These are phyloP conservation scores for Chloris gayana DNA, from an alignment of 176 grass and related monocot species.

Conservation along the genomic window DNA sequence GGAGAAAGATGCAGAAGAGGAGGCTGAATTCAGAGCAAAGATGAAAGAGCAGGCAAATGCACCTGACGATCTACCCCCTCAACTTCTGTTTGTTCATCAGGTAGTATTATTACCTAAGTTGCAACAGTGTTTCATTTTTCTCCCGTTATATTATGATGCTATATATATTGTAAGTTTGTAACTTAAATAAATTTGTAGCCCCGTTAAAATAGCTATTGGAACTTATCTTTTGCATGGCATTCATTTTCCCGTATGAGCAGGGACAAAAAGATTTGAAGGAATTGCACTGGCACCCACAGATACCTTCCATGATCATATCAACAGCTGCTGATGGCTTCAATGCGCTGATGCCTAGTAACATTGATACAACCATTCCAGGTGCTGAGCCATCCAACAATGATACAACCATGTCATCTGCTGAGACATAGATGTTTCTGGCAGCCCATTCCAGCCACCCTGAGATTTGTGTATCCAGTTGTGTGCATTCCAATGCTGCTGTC, in stretches of 20 bases:
- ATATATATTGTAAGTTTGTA: not conserved
- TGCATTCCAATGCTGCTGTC: not conserved
- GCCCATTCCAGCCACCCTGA: not conserved
- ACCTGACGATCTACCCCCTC: constrained; percentile 87
- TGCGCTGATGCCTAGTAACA: constrained; percentile 81
- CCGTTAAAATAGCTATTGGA: not conserved
- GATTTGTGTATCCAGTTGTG: not conserved
- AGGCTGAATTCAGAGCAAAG: constrained; percentile 82
- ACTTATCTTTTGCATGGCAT: not conserved
- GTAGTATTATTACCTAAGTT: constrained; percentile 30
- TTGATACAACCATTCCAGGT: constrained; percentile 62
- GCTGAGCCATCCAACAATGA: constrained; percentile 68
- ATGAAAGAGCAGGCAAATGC: constrained; percentile 83
- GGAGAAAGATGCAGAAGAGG: constrained; percentile 89
- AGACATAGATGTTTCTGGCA: constrained; percentile 14
- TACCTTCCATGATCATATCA: constrained; percentile 82
- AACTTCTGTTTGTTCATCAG: constrained; percentile 95
- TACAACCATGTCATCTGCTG: constrained; percentile 48
- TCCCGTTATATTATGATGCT: not conserved
- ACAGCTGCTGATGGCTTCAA: constrained; percentile 82
- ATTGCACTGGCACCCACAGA: constrained; percentile 86
- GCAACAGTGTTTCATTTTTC: not conserved
- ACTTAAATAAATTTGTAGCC: not conserved
- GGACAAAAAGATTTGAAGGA: constrained; percentile 95
- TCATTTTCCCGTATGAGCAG: constrained; percentile 38